A percentile compares a stretch with the other conserved stretches of the same genome.
These are phyloP conservation scores for Blastobotrys robertii DNA, from an alignment of 805 yeast species.

Conservation along the genomic window DNA sequence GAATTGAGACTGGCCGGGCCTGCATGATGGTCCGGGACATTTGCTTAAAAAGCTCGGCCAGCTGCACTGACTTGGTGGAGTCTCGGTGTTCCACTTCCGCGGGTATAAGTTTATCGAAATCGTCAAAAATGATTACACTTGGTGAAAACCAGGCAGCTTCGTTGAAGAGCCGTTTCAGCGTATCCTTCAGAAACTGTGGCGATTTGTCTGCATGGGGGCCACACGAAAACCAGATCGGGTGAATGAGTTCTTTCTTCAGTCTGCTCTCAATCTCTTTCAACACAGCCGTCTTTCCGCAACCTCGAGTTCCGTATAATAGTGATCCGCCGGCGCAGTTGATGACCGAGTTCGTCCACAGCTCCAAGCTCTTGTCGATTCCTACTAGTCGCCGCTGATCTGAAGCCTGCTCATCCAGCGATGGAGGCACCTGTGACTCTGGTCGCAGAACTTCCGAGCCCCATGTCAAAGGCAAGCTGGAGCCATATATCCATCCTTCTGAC, in stretches of 20 bases:
- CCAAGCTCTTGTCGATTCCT: slow-evolving; percentile 45
- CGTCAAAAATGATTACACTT: slow-evolving; percentile 63
- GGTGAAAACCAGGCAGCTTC: slow-evolving; percentile 72
- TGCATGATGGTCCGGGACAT: slow-evolving; percentile 33
- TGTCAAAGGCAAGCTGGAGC: slow-evolving; percentile 6
- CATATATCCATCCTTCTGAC: slow-evolving; percentile 34
- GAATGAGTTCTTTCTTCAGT: slow-evolving; percentile 34
- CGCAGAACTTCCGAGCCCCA: slow-evolving; percentile 27
- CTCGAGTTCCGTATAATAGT: slow-evolving; percentile 62
- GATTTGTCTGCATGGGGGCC: slow-evolving; percentile 48
- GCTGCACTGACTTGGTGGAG: slow-evolving; percentile 49
- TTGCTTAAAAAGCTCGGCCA: slow-evolving; percentile 50
- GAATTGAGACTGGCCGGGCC: slow-evolving; percentile 40
- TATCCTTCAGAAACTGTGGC: slow-evolving; percentile 36
- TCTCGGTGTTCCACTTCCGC: slow-evolving; percentile 56
- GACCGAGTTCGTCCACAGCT: slow-evolving; percentile 32
- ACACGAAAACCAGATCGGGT: slow-evolving; percentile 43
- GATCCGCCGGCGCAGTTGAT: slow-evolving; percentile 43
- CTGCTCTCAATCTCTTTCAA: slow-evolving; percentile 33
- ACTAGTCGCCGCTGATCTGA: slow-evolving; percentile 30
- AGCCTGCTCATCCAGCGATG: slow-evolving; percentile 1
- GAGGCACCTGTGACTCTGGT: slow-evolving; percentile 28
- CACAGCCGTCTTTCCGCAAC: slow-evolving; percentile 69
- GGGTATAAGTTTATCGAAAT: slow-evolving; percentile 61
- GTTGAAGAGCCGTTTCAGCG: slow-evolving; percentile 36